Conservation (phyloP, 2,329 filamentous ascomycete species). For the Stromatinia cepivora region DNA sequence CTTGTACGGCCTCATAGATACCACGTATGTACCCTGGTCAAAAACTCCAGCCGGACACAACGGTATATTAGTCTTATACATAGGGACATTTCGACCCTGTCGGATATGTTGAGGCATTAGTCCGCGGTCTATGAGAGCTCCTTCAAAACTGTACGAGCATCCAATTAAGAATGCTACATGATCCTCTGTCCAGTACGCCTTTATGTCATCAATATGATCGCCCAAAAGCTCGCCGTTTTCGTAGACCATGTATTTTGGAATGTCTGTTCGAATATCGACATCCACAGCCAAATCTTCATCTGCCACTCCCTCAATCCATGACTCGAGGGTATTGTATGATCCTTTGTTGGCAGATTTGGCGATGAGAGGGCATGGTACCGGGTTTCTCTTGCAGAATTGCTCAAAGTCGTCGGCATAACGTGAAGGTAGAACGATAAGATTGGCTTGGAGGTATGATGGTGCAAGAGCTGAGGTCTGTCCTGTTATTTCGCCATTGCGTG, state of each 20-base stretch:
- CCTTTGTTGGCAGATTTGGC: constrained; percentile 27
- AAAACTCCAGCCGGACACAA: constrained; percentile 61
- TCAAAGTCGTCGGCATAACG: constrained; percentile 16
- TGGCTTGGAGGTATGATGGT: constrained; percentile 20
- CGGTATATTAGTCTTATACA: constrained; percentile 60
- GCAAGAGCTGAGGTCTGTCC: constrained; percentile 16
- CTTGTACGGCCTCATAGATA: constrained; percentile 63
- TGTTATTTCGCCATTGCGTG: constrained; percentile 3
- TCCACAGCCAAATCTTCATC: constrained; percentile 43
- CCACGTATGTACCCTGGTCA: constrained; percentile 54
- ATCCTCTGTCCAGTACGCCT: constrained; percentile 54
- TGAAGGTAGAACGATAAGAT: constrained; percentile 20
- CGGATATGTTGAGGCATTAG: constrained; percentile 53
- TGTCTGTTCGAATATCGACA: constrained; percentile 59
- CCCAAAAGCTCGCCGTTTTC: constrained; percentile 47
- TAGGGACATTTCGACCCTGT: constrained; percentile 53
- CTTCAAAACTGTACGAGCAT: constrained; percentile 64
- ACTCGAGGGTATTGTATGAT: constrained; percentile 7
- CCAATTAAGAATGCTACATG: constrained; percentile 64
- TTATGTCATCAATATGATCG: constrained; percentile 47
- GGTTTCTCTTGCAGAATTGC: constrained; percentile 17
- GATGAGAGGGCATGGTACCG: constrained; percentile 20
- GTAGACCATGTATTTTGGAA: constrained; percentile 60
- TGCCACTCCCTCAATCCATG: constrained; percentile 36
- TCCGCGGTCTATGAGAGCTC: constrained; percentile 52